Evolutionary conservation across 495 filamentous ascomycete genomes (phyloP), one percentile per base, ranked within the genome.

Genomic region (Lasiosphaeris hirsuta): DNA sequence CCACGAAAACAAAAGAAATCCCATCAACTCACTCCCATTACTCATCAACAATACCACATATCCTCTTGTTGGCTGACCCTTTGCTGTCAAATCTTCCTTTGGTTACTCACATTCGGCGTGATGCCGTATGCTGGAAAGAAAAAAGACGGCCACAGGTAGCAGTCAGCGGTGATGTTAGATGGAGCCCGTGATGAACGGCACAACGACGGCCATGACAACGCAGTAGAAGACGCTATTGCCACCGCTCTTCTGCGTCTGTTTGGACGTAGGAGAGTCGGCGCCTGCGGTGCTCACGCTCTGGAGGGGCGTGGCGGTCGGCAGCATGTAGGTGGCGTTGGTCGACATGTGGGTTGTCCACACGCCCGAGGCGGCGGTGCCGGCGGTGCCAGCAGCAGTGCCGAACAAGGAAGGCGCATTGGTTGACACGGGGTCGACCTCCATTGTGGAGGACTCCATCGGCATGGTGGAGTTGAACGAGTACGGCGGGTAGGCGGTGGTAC

Each of bases 211-310:
- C 49, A 51, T 51, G 7, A 51, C 40, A n/a, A 51, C 15, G 49
- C 49, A 51, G 49, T 51, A 51, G 3, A 36, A 51, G 3, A 40
- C 49, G 49, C 49, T 36, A 15, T 11, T 15, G 36, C 49, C 33
- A 17, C 35, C 13, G 33, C 15, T 40, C 8, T 46, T 46, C 43
- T 46, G 23, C 23, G 23, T 30, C 23, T 2, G 4, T 3, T 14
- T 46, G 17, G 43, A 3, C 43, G n/a, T 46, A n/a, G 3, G 9
- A 19, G 43, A 46, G 43, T 17, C 43, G n/a, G 13, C 43, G 43
- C 43, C 18, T 4, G 43, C 9, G 2, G 17, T 19, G 9, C 13
- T 46, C 9, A 15, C 13, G 9, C 3, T 3, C 13, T 3, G 43
- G 43, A 15, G 23, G 23, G 23, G 23, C 23, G 23, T 30, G 2